Evolutionary conservation across 768 basidiomycete species (phyloP).

Genomic region (Amanita exitialis): DNA sequence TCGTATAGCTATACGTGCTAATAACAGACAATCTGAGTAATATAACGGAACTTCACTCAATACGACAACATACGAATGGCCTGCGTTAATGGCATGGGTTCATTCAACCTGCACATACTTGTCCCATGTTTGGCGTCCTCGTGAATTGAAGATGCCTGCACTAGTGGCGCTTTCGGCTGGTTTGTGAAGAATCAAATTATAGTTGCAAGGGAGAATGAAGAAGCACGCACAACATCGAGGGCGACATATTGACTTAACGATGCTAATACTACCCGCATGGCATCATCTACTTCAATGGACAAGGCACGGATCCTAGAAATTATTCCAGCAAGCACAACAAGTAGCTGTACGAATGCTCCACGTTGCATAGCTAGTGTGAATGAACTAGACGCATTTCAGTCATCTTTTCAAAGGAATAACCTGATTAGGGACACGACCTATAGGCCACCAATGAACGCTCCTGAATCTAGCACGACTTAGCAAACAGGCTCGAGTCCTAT

Average conservation of each 20-base stretch:
- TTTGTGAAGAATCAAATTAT: neutral
- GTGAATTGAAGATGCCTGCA: neutral
- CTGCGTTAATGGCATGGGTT: neutral
- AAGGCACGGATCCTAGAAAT: conserved; percentile 45
- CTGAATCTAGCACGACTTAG: conserved; percentile 26
- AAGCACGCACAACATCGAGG: conserved; percentile 1
- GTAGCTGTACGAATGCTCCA: conserved; percentile 62
- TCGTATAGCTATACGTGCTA: neutral
- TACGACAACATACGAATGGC: neutral
- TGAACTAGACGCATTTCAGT: conserved; percentile 28
- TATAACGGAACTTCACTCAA: neutral
- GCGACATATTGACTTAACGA: neutral
- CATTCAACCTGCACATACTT: neutral
- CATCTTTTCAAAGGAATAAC: neutral
- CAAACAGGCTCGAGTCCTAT: neutral
- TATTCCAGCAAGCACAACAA: conserved; percentile 53
- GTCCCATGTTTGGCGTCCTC: too few species aligned
- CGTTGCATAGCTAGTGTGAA: conserved; percentile 58
- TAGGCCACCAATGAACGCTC: conserved; percentile 37
- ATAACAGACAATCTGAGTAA: too few species aligned
- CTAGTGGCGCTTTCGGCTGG: neutral
- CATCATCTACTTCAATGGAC: conserved; percentile 31
- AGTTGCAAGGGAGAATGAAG: neutral
- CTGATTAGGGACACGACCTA: conserved; percentile 28
- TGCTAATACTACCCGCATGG: conserved; percentile 1